Conservation (phyloP, 257 asterid species). For the Rauvolfia tetraphylla region DNA sequence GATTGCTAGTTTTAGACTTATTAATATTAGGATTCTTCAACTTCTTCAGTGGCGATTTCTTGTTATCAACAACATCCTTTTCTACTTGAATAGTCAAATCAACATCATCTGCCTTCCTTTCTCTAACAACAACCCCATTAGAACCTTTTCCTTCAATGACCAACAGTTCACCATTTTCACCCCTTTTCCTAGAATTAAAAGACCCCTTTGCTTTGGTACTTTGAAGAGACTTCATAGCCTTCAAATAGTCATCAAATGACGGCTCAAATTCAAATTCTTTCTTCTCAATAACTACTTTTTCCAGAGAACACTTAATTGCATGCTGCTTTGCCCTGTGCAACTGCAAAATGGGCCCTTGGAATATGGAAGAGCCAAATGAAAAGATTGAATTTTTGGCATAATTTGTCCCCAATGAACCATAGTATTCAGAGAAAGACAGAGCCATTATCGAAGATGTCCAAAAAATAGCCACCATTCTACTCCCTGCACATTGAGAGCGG, state of each 20-base stretch:
- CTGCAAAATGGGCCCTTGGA: constrained; percentile 28
- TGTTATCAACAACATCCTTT: constrained; percentile 18
- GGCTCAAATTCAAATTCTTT: constrained; percentile 64
- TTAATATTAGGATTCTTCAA: constrained; percentile 21
- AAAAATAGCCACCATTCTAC: constrained; percentile 4
- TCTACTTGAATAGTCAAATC: constrained; percentile 15
- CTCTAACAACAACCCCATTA: not conserved
- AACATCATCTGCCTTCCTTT: not conserved
- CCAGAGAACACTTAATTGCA: constrained; percentile 20
- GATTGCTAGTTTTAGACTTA: too few species aligned
- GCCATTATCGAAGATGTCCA: constrained; percentile 2
- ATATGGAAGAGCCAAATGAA: constrained; percentile 26
- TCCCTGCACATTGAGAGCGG: not conserved
- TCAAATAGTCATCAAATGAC: constrained; percentile 76
- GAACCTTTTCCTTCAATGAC: constrained; percentile 5
- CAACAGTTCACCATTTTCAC: constrained; percentile 4
- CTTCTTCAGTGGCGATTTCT: constrained; percentile 16
- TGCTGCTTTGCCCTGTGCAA: constrained; percentile 26
- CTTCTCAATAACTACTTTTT: constrained; percentile 33
- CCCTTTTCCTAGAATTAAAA: constrained; percentile 12
- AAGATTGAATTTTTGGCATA: constrained; percentile 17
- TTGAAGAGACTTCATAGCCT: constrained; percentile 76
- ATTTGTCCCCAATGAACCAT: not conserved
- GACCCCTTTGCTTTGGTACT: constrained; percentile 10
- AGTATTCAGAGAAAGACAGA: not conserved